phyloP scores from a whole-genome alignment of 1,284 basidiomycete species.

The Rhodotorula sp. region DNA sequence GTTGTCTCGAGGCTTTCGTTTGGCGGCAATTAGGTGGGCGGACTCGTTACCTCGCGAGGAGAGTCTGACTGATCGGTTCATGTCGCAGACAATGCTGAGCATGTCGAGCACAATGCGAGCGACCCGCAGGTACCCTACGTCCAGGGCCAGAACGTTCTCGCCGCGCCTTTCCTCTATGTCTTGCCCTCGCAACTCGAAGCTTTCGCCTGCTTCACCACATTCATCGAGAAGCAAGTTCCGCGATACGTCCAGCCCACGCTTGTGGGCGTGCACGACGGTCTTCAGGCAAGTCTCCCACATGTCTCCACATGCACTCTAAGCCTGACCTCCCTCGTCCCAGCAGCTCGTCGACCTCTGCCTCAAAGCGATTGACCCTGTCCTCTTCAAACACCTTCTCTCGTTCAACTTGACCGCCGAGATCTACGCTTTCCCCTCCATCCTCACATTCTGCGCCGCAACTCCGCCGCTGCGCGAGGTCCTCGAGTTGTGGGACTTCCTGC shows the following conservation, averaged over 20 bases:
- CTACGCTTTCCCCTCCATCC: conserved; percentile 92
- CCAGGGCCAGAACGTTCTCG: conserved; percentile 73
- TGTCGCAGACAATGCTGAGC: neutral
- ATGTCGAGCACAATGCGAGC: neutral
- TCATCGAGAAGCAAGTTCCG: conserved; percentile 90
- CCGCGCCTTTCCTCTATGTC: conserved; percentile 93
- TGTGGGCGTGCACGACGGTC: conserved; percentile 86
- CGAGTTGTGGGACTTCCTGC: conserved; percentile 92
- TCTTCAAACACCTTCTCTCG: conserved; percentile 74
- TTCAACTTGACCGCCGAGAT: conserved; percentile 97
- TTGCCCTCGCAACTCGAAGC: conserved; percentile 95
- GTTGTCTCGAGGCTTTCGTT: conserved; percentile 91
- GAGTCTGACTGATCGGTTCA: neutral
- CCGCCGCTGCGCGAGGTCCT: conserved; percentile 92
- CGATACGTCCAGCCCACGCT: conserved; percentile 93
- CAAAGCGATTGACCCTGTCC: conserved; percentile 80
- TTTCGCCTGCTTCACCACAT: conserved; percentile 89
- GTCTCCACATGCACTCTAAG: too few species aligned
- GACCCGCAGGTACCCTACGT: conserved; percentile 22
- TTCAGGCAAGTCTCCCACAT: conserved; percentile 64
- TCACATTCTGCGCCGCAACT: conserved; percentile 94
- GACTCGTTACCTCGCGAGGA: too few species aligned
- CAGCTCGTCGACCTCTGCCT: conserved; percentile 89
- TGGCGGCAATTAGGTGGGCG: conserved; percentile 80
- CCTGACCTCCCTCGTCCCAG: neutral